Evolutionary conservation across 441 rosid genomes (phyloP).

Genomic region (Pelargonium cotyledonis): DNA sequence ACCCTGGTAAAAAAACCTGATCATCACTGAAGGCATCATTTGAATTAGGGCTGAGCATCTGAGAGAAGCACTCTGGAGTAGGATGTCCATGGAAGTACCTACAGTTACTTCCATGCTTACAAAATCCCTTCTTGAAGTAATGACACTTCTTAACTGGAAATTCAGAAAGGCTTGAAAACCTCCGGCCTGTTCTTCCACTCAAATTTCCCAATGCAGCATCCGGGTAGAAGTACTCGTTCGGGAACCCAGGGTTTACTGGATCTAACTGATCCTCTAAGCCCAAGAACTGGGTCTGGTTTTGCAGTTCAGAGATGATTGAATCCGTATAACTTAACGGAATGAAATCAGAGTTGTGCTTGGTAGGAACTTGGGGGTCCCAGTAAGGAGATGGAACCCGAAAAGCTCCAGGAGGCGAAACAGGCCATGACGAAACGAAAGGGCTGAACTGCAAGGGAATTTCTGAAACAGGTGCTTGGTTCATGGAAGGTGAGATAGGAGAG

Average conservation of each 20-base stretch:
- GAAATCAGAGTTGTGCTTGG: constrained; percentile 29
- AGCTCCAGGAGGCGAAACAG: constrained; percentile 22
- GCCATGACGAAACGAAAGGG: constrained; percentile 23
- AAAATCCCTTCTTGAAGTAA: constrained; percentile 71
- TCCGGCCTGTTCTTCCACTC: constrained; percentile 46
- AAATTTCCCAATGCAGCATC: constrained; percentile 33
- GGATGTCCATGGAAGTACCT: constrained; percentile 71
- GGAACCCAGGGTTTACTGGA: constrained; percentile 40
- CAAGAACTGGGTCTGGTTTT: constrained; percentile 43
- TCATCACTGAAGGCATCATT: constrained; percentile 48
- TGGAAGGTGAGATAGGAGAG: constrained; percentile 29
- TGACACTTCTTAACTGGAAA: constrained; percentile 75
- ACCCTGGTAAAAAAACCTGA: constrained; percentile 43
- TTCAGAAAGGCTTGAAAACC: constrained; percentile 69
- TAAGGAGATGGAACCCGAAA: constrained; percentile 23
- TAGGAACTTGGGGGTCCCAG: constrained; percentile 28
- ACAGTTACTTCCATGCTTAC: constrained; percentile 86
- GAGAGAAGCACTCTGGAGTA: constrained; percentile 43
- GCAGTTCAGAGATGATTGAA: constrained; percentile 29
- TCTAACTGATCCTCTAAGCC: constrained; percentile 43
- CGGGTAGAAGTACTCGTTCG: constrained; percentile 36
- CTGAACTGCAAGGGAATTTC: constrained; percentile 25
- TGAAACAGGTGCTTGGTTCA: constrained; percentile 23
- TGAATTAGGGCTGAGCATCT: constrained; percentile 31
- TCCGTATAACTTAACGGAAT: constrained; percentile 28